Evolutionary conservation across 208 protist species (phyloP).

Genomic region (Leishmania tropica): DNA sequence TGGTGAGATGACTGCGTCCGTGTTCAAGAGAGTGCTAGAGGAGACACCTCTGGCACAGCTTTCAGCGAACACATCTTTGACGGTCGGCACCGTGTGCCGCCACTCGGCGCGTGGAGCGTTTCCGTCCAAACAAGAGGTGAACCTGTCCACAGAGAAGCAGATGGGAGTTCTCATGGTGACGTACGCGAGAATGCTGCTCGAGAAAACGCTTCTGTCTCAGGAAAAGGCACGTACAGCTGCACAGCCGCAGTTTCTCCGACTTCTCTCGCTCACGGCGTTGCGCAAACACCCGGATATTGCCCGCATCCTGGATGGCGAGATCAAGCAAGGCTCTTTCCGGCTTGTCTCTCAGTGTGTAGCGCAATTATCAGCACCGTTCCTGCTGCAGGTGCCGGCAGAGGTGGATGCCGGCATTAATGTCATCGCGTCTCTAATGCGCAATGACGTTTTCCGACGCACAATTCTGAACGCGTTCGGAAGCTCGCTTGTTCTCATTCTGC

Average conservation of each 20-base stretch:
- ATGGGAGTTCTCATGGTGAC: constrained; percentile 75
- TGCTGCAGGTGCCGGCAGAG: constrained; percentile 38
- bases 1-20: constrained; percentile 27
- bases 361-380: constrained; percentile 45
- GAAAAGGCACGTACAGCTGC: constrained; percentile 42
- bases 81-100: constrained; percentile 33
- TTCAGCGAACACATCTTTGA: constrained; percentile 38
- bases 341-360: constrained; percentile 58
- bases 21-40: constrained; percentile 22
- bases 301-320: constrained; percentile 46
- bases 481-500: constrained; percentile 58
- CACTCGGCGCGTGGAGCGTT: constrained; percentile 23
- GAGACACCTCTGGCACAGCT: constrained; percentile 10
- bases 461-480: constrained; percentile 55
- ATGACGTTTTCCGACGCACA: constrained; percentile 36
- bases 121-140: constrained; percentile 21
- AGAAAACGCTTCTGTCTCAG: constrained; percentile 61
- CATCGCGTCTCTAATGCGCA: constrained; percentile 37
- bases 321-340: constrained; percentile 36
- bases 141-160: constrained; percentile 49
- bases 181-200: constrained; percentile 78
- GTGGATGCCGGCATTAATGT: constrained; percentile 60
- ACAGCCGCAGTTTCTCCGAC: constrained; percentile 42
- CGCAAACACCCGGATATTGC: constrained; percentile 39
- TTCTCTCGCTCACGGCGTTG: constrained; percentile 73